Percentiles rank a stretch among this genome's conserved stretches.
phyloP scores from a whole-genome alignment of 2,329 filamentous ascomycete genomes.

The Chaetomiaceae sp. region DNA sequence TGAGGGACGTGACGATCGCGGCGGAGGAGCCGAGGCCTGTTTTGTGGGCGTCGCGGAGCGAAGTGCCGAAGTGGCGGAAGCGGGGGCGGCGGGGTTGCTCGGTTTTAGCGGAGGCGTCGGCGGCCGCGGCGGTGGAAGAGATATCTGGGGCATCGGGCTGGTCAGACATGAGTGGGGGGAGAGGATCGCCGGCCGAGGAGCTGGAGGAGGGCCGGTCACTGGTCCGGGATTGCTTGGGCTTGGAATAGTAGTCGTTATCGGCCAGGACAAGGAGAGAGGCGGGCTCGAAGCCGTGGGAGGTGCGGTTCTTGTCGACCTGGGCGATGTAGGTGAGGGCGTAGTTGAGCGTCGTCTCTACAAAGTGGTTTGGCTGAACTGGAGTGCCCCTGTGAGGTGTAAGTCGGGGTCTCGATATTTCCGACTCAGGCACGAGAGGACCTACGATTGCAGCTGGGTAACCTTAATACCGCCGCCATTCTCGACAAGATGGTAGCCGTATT shows the following conservation, averaged over 20 bases:
- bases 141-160: not conserved
- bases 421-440: slow-evolving; percentile 39
- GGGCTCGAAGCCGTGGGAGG: slow-evolving; percentile 55
- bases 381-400: slow-evolving; percentile 38
- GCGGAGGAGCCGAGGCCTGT: slow-evolving; percentile 94
- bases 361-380: slow-evolving; percentile 61
- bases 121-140: not conserved
- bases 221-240: slow-evolving; percentile 40
- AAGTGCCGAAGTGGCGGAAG: slow-evolving; percentile 55
- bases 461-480: slow-evolving; percentile 73
- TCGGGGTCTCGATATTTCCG: not conserved
- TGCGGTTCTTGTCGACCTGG: slow-evolving; percentile 36
- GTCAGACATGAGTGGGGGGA: not conserved
- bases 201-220: slow-evolving; percentile 5
- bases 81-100: slow-evolving; percentile 16
- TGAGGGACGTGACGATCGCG: slow-evolving; percentile 84
- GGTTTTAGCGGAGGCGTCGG: not conserved
- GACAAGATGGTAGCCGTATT: slow-evolving; percentile 71
- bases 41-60: slow-evolving; percentile 78
- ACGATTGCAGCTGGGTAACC: slow-evolving; percentile 75
- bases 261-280: slow-evolving; percentile 81
- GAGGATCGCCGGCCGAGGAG: not conserved
- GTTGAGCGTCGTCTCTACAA: slow-evolving; percentile 85
- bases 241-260: slow-evolving; percentile 95
- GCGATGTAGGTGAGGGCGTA: slow-evolving; percentile 82